Conservation (phyloP, 805 yeast species). For the Brettanomyces custersianus region DNA sequence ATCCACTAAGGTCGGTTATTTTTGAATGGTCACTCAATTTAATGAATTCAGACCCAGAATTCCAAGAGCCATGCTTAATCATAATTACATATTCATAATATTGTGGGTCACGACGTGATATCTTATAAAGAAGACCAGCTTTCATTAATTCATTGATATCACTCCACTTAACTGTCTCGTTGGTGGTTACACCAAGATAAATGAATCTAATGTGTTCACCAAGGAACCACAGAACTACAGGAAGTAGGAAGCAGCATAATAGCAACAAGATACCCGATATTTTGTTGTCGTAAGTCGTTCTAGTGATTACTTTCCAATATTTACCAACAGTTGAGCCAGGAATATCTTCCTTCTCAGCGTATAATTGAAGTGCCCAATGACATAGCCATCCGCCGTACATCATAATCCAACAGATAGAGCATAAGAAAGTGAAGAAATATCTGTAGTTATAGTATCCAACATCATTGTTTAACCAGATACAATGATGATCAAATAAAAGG, state of each 20-base stretch:
- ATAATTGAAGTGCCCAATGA: slow-evolving; percentile 17
- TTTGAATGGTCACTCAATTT: slow-evolving; percentile 7
- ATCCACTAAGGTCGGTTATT: slow-evolving; percentile 2
- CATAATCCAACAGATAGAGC: slow-evolving; percentile 26
- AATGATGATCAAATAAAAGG: slow-evolving; percentile 55
- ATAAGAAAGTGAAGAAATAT: slow-evolving; percentile 37
- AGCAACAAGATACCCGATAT: slow-evolving; percentile 34
- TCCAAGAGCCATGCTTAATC: slow-evolving; percentile 1
- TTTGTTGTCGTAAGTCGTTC: slow-evolving; percentile 26
- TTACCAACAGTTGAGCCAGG: slow-evolving; percentile 11
- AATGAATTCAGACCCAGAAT: slow-evolving; percentile 3
- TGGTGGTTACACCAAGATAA: slow-evolving; percentile 50
- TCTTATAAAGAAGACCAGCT: slow-evolving; percentile 21
- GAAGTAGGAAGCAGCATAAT: slow-evolving; percentile 29
- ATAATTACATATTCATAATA: background rate
- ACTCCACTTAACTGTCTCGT: slow-evolving; percentile 47
- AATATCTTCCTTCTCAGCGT: slow-evolving; percentile 1
- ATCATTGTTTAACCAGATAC: slow-evolving; percentile 47
- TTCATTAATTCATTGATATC: slow-evolving; percentile 33
- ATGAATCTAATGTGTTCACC: slow-evolving; percentile 35
- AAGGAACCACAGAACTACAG: slow-evolving; percentile 31
- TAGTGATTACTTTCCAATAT: slow-evolving; percentile 18
- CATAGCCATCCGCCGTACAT: slow-evolving; percentile 34
- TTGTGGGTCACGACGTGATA: slow-evolving; percentile 4
- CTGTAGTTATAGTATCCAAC: slow-evolving; percentile 44